These are phyloP conservation scores for Lachnellula cervina DNA, from an alignment of 2,329 filamentous ascomycete species.

Conservation along the genomic window DNA sequence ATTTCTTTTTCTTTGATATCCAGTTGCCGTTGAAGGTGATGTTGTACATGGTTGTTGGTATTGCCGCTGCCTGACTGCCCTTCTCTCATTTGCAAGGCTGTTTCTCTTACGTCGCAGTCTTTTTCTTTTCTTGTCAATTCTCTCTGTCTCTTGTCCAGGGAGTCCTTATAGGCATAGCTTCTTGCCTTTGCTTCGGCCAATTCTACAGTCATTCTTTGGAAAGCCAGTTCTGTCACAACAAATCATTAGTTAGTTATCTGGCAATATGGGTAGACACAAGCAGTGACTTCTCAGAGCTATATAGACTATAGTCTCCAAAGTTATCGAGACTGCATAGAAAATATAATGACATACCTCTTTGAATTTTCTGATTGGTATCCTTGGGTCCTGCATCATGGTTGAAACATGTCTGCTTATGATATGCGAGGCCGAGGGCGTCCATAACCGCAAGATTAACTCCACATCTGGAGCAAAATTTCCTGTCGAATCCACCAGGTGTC, in stretches of 20 bases:
- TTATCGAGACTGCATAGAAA: too few species aligned
- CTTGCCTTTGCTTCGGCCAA: neutral
- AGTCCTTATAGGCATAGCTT: neutral
- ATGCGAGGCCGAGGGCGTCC: neutral
- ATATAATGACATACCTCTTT: too few species aligned
- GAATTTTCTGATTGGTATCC: too few species aligned
- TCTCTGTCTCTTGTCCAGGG: neutral
- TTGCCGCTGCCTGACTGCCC: too few species aligned
- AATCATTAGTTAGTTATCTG: neutral
- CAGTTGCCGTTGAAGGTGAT: too few species aligned
- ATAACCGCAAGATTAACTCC: neutral
- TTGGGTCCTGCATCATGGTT: neutral
- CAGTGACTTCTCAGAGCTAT: too few species aligned
- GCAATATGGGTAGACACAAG: too few species aligned
- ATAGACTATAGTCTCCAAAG: too few species aligned
- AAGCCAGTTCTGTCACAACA: neutral
- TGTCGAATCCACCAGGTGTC: neutral
- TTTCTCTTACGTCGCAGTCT: neutral
- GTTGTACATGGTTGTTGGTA: too few species aligned
- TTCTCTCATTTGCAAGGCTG: neutral
- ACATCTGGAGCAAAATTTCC: constrained; percentile 1
- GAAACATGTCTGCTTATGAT: neutral
- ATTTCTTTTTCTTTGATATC: too few species aligned
- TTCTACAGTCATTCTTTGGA: neutral
- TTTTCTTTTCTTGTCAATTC: neutral